Conservation (phyloP, 352 stramenopile species). For the Globisporangium cederbergense region DNA sequence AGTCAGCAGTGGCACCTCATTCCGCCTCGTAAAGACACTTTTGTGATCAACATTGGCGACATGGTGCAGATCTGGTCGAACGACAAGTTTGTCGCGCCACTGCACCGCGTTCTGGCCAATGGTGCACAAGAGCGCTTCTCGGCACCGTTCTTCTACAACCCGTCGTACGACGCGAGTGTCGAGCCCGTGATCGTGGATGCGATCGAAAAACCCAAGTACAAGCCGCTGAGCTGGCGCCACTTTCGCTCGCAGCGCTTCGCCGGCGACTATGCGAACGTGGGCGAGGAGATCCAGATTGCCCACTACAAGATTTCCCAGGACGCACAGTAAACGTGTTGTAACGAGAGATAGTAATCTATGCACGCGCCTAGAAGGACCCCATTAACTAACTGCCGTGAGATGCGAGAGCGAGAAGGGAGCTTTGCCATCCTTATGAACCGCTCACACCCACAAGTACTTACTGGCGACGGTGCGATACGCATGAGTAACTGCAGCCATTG, state of each 20-base stretch:
- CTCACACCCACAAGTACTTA: not conserved
- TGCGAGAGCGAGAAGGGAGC: too few relatives aligned
- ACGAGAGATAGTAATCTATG: not conserved
- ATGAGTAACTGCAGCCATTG: not conserved
- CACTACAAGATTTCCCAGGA: not conserved
- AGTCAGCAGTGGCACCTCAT: slow-evolving; percentile 32
- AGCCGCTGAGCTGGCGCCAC: slow-evolving; percentile 84
- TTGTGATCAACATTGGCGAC: slow-evolving; percentile 64
- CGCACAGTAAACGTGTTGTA: not conserved
- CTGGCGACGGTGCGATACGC: not conserved
- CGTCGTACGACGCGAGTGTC: slow-evolving; percentile 60
- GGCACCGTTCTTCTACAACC: slow-evolving; percentile 46
- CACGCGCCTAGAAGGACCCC: not conserved
- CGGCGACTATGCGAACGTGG: slow-evolving; percentile 89
- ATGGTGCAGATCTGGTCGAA: slow-evolving; percentile 55
- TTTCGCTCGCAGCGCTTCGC: slow-evolving; percentile 87
- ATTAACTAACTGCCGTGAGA: not conserved
- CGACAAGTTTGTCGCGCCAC: slow-evolving; percentile 37
- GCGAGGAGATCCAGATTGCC: slow-evolving; percentile 90
- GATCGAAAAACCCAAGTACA: slow-evolving; percentile 50
- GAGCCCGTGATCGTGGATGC: slow-evolving; percentile 54
- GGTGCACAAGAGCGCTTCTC: slow-evolving; percentile 31
- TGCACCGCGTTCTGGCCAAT: slow-evolving; percentile 41
- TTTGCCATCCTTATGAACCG: not conserved
- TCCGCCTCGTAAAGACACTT: slow-evolving; percentile 30